Conservation (phyloP, 1,139 yeast genomes). For the Suhomyces kunorum region DNA sequence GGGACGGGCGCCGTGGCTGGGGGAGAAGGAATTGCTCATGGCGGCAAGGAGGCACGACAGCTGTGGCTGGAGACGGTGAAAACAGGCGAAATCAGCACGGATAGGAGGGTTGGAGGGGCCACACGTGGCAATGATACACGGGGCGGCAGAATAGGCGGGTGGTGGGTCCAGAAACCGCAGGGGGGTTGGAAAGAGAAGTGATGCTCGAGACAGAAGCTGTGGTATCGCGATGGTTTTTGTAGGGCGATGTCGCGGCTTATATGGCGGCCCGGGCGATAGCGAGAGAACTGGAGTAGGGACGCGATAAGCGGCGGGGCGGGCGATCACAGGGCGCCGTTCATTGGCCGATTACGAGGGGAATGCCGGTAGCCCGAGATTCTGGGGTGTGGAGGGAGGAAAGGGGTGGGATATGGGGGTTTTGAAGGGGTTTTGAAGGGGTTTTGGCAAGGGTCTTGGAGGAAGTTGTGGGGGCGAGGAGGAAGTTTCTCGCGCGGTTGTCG, state of each 20-base stretch:
- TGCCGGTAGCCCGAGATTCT: background rate
- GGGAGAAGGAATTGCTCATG: conserved; percentile 1
- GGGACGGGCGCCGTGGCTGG: conserved; percentile 2
- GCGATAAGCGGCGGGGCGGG: background rate
- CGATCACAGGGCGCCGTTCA: background rate
- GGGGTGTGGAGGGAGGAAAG: too few relatives aligned
- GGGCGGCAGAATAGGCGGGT: too few relatives aligned
- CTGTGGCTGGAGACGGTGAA: conserved; percentile 2
- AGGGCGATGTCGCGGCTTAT: background rate
- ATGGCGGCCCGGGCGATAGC: background rate
- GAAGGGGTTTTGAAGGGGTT: too few relatives aligned
- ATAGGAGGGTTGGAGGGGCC: too few relatives aligned
- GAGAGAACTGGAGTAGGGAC: background rate
- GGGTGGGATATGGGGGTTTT: background rate
- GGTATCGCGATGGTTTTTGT: too few relatives aligned
- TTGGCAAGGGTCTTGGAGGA: background rate
- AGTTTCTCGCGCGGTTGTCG: too few relatives aligned
- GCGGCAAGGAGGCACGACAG: too few relatives aligned
- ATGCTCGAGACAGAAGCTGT: background rate
- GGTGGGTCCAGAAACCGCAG: too few relatives aligned
- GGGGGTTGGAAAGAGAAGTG: background rate
- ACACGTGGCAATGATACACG: too few relatives aligned
- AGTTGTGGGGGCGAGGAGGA: background rate
- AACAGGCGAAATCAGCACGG: too few relatives aligned
- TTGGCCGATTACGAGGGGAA: background rate